Conservation (phyloP, 495 filamentous ascomycete species). For the Penicillium silybi region DNA sequence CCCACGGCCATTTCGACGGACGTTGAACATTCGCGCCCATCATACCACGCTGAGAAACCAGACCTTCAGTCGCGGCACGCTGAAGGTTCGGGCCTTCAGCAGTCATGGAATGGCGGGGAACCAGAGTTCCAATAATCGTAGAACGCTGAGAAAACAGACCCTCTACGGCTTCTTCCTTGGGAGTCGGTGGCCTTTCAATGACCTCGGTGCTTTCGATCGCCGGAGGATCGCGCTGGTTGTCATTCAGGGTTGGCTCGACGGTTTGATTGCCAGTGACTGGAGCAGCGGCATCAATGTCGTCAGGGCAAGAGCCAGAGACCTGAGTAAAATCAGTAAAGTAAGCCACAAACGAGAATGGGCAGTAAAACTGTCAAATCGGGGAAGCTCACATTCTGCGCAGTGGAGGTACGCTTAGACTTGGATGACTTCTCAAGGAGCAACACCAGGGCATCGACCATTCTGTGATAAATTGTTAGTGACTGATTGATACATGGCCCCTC, state of each 20-base stretch:
- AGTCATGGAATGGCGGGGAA: too few relatives aligned
- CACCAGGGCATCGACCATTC: background rate
- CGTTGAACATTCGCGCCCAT: background rate
- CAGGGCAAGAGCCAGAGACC: background rate
- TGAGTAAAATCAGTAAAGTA: background rate
- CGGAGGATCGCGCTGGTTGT: background rate
- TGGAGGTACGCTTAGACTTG: background rate
- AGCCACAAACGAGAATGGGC: background rate
- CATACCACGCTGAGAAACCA: background rate
- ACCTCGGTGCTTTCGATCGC: background rate
- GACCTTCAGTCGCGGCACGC: background rate
- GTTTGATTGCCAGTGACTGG: background rate
- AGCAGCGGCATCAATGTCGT: background rate
- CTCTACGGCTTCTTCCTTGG: background rate
- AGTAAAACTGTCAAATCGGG: background rate
- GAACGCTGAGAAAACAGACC: too few relatives aligned
- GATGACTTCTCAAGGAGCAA: constrained; percentile 1
- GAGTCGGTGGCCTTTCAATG: background rate
- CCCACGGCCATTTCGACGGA: background rate
- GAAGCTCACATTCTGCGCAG: constrained; percentile 2
- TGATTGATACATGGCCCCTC: background rate
- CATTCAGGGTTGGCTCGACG: background rate
- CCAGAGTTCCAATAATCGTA: too few relatives aligned
- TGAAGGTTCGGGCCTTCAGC: background rate
- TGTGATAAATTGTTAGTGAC: background rate